Evolutionary conservation across 192 early-diverging fungal genomes (phyloP).

Genomic region (Coemansia sp.): DNA sequence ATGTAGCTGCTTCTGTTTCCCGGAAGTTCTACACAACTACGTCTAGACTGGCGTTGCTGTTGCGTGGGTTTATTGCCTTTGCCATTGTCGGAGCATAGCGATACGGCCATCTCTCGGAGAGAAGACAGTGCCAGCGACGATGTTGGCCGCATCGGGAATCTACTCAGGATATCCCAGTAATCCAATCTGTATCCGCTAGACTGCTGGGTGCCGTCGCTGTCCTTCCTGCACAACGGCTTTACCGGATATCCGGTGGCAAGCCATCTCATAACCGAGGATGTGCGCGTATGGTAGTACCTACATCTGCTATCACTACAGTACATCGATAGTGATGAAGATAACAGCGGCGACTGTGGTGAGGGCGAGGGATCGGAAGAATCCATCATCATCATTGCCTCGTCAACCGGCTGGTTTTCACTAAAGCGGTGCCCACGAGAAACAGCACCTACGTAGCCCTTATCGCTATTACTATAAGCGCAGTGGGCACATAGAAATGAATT

Average conservation of each 20-base stretch:
- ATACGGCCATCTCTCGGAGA: conserved; percentile 32
- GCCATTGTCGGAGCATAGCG: neutral
- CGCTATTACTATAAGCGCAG: neutral
- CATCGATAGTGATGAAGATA: neutral
- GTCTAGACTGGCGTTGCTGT: neutral
- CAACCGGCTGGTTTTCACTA: neutral
- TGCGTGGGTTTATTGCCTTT: neutral
- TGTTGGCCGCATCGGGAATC: conserved; percentile 49
- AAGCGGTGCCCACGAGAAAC: neutral
- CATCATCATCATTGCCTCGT: conserved; percentile 13
- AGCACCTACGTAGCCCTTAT: neutral
- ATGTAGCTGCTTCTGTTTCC: conserved; percentile 3
- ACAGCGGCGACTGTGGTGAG: neutral
- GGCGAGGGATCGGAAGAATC: neutral
- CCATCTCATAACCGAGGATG: conserved; percentile 4
- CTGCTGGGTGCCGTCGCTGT: neutral
- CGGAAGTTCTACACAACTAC: conserved; percentile 2
- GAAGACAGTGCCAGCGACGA: conserved; percentile 44
- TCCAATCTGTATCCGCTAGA: conserved; percentile 1
- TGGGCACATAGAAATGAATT: conserved; percentile 7
- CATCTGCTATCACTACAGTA: conserved; percentile 19
- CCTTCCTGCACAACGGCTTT: neutral
- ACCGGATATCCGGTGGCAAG: conserved; percentile 4
- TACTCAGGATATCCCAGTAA: conserved; percentile 45
- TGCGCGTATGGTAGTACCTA: conserved; percentile 1